Base-by-base conservation (phyloP, 768 basidiomycete genomes). In the Lanmaoa rubissima region DNA sequence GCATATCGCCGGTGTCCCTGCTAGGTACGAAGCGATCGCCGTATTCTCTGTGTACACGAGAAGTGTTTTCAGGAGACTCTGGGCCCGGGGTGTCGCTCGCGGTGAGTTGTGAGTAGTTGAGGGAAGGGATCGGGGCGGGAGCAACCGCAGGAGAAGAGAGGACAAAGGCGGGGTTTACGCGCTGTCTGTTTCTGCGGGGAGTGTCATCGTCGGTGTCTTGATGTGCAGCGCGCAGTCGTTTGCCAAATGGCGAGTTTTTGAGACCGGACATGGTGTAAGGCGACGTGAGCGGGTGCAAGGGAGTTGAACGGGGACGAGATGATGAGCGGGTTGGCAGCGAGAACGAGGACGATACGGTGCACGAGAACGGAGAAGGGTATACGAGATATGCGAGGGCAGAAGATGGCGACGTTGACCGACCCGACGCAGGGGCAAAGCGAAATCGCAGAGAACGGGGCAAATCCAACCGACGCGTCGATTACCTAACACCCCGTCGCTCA, bases 241-340 rank as follows among this genome's bases (percentile, higher is more conserved):
- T 92, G 42, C 88, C 89, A 73, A 90, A 92, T 1, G 87, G 87
- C 65, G 90, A 90, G 73, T 91, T 90, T 78, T 88, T 89, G 74
- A 91, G 80, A 53, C 83, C 82, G 55, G 88, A 85, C 88, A 90
- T 90, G 46, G 52, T 43, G 40, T 55, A 16, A 14, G 16, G 46
- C 38, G 43, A 34, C 24, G 53, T 32, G 10, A 4, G 19, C 10
- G 46, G 26, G 47, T 16, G 47, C 17, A 41, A n/a, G 41, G 34
- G 48, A 39, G 35, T 34, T 36, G 53, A 24, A 31, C n/a, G 48
- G 0, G 34, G 2, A 31, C 14, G 24, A 43, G 53, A 61, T 44
- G 51, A 48, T 50, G 64, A 39, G 39, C 36, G 46, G 9, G 35
- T 45, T 34, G 17, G 21, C 31, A 5, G 5, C 13, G 55, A 42